These are phyloP conservation scores for Cutaneotrichosporon cavernicola DNA, from an alignment of 1,284 basidiomycete genomes.

Conservation along the genomic window DNA sequence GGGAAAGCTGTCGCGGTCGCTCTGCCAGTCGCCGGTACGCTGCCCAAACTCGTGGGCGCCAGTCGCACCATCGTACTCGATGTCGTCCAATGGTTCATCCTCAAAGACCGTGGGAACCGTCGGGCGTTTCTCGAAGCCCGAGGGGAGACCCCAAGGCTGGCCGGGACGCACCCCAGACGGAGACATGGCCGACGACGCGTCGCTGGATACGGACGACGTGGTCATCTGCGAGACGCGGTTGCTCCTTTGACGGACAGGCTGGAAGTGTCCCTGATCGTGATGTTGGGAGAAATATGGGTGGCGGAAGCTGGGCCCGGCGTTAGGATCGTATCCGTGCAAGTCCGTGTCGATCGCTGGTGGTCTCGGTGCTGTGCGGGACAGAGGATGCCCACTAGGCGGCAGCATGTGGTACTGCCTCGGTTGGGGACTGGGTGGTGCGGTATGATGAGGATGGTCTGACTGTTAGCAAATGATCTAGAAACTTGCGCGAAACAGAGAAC, in stretches of 20 bases:
- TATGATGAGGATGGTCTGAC: background rate
- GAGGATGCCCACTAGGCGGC: background rate
- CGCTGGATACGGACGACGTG: slow-evolving; percentile 8
- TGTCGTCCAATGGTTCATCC: slow-evolving; percentile 14
- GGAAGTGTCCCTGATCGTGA: background rate
- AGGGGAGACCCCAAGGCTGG: background rate
- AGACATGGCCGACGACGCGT: background rate
- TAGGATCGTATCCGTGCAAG: background rate
- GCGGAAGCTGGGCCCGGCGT: background rate
- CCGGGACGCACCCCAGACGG: background rate
- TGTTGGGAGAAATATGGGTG: background rate
- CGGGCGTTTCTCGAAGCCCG: slow-evolving; percentile 12
- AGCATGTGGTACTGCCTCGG: background rate
- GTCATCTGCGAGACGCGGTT: slow-evolving; percentile 11
- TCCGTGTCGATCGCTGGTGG: background rate
- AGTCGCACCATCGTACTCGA: background rate
- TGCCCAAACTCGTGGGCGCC: background rate
- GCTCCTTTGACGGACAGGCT: background rate
- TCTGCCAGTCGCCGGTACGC: background rate
- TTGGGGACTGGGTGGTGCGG: background rate
- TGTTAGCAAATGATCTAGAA: background rate
- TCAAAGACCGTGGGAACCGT: slow-evolving; percentile 22
- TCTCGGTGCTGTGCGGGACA: background rate
- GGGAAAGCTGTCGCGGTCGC: background rate
- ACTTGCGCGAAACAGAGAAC: background rate